Percentiles rank a stretch among this genome's conserved stretches.
phyloP scores from a whole-genome alignment of 2,329 filamentous ascomycete genomes.

The Diatrype stigma region DNA sequence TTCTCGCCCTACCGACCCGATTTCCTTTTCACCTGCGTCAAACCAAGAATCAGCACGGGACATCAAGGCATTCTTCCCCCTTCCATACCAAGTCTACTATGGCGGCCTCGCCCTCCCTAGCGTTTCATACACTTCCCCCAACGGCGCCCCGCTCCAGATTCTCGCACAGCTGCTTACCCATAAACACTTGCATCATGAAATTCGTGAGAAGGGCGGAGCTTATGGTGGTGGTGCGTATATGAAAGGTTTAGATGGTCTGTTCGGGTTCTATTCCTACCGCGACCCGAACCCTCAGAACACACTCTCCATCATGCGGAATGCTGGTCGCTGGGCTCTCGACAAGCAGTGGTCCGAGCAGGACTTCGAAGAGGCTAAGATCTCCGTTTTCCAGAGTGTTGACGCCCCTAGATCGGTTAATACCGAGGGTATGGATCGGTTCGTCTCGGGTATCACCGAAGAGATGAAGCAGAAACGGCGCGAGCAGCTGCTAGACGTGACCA shows the following conservation, averaged over 20 bases:
- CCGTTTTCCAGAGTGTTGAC: conserved; percentile 87
- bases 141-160: conserved; percentile 78
- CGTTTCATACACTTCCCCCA: conserved; percentile 71
- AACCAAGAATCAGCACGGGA: conserved; percentile 39
- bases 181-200: conserved; percentile 94
- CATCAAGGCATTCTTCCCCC: conserved; percentile 80
- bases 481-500: conserved; percentile 79
- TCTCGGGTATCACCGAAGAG: conserved; percentile 78
- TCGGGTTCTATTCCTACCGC: conserved; percentile 94
- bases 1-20: conserved; percentile 45
- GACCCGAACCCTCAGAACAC: conserved; percentile 93
- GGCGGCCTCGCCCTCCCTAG: conserved; percentile 79
- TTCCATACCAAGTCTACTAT: conserved; percentile 97
- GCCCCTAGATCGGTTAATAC: conserved; percentile 82
- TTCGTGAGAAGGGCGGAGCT: conserved; percentile 93
- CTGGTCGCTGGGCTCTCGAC: conserved; percentile 78
- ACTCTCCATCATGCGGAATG: conserved; percentile 75
- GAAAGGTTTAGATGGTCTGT: conserved; percentile 73
- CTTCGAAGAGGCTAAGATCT: conserved; percentile 92
- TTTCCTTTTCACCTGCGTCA: conserved; percentile 31
- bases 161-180: conserved; percentile 90
- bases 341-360: conserved; percentile 79
- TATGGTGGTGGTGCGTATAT: conserved; percentile 91
- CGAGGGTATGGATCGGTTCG: conserved; percentile 82
- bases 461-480: conserved; percentile 86